Percentiles rank a stretch among this genome's conserved stretches.
Conservation (phyloP, 208 protist species). For the Herpetomonas samuelpessoai region DNA sequence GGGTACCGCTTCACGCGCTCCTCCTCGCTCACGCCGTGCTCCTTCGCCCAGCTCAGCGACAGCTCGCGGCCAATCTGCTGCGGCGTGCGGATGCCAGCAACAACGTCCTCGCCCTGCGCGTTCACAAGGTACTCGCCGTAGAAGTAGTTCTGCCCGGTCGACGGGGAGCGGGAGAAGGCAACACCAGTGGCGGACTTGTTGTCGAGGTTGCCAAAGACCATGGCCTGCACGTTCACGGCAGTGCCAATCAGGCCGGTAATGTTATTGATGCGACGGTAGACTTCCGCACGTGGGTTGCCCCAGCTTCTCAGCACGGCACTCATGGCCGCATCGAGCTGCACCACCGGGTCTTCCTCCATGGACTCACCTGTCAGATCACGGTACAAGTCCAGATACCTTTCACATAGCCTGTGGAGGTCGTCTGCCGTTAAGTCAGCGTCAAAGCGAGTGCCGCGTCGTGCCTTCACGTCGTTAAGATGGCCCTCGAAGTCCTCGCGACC, state of each 20-base stretch:
- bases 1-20: conserved; percentile 59
- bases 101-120: conserved; percentile 96
- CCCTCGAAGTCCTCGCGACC: conserved; percentile 89
- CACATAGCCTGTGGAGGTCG: conserved; percentile 70
- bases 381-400: conserved; percentile 64
- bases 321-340: conserved; percentile 87
- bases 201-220: conserved; percentile 96
- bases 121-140: conserved; percentile 96
- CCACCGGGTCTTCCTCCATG: conserved; percentile 90
- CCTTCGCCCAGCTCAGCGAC: conserved; percentile 66
- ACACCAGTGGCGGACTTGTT: conserved; percentile 92
- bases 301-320: conserved; percentile 92
- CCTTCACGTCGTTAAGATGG: conserved; percentile 72
- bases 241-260: conserved; percentile 92
- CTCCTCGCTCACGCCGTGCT: conserved; percentile 66
- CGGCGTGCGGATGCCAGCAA: conserved; percentile 94
- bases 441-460: conserved; percentile 52
- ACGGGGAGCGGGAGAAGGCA: conserved; percentile 93
- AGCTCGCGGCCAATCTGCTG: conserved; percentile 71
- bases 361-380: conserved; percentile 50
- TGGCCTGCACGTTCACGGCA: conserved; percentile 94
- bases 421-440: conserved; percentile 85
- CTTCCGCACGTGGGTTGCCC: conserved; percentile 86
- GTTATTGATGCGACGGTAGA: conserved; percentile 90
- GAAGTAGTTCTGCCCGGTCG: conserved; percentile 90